Evolutionary conservation across 805 yeast genomes (phyloP).

Genomic region (Candida jianshihensis): DNA sequence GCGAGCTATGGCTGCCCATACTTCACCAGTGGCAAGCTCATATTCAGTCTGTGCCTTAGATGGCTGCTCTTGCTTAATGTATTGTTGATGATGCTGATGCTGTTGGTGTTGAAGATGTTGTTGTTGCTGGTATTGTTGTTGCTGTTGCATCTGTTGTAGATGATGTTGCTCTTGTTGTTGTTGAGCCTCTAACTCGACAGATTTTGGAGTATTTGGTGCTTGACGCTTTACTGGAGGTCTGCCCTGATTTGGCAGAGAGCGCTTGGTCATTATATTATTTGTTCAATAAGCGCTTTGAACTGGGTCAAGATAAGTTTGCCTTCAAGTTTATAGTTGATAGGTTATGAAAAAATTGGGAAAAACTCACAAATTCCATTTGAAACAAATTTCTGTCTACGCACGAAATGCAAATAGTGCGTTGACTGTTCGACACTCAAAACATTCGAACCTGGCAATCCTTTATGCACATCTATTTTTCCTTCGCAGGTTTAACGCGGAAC

Average conservation of each 20-base stretch:
- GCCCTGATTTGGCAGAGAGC: conserved; percentile 8
- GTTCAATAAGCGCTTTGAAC: background rate
- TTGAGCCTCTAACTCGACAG: background rate
- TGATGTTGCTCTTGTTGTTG: conserved; percentile 1
- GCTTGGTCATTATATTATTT: conserved; percentile 14
- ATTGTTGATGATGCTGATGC: background rate
- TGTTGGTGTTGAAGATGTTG: background rate
- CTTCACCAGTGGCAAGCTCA: conserved; percentile 10
- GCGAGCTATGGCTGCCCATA: conserved; percentile 19
- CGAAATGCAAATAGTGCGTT: too few relatives aligned
- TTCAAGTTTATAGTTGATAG: too few relatives aligned
- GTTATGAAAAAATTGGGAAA: too few relatives aligned
- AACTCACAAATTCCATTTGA: too few relatives aligned
- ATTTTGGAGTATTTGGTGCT: conserved; percentile 4
- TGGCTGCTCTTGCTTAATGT: background rate
- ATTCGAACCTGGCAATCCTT: too few relatives aligned
- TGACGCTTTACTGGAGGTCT: conserved; percentile 15
- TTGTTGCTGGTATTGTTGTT: conserved; percentile 1
- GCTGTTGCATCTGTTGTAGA: too few relatives aligned
- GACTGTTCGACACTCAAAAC: too few relatives aligned
- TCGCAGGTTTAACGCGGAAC: too few relatives aligned
- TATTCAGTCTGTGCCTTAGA: conserved; percentile 6
- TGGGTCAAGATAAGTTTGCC: too few relatives aligned
- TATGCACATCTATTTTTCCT: too few relatives aligned
- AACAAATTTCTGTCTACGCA: too few relatives aligned